phyloP scores from a whole-genome alignment of 2,329 filamentous ascomycete species.

The Hirsutella thompsonii region DNA sequence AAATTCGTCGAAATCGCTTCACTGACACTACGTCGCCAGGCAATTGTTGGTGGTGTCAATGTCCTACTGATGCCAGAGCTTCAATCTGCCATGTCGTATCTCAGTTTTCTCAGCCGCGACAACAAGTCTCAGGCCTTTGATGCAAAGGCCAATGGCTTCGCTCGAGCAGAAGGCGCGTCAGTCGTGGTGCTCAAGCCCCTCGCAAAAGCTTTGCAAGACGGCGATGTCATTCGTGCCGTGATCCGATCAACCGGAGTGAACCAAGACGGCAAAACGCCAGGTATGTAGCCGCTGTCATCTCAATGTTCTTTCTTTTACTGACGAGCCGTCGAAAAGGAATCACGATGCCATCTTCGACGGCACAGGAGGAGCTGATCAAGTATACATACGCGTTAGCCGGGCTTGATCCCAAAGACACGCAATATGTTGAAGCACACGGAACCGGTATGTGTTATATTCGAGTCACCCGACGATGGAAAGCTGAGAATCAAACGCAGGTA shows the following conservation, averaged over 20 bases:
- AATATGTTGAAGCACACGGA: constrained; percentile 37
- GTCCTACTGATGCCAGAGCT: too few species aligned
- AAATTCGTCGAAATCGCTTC: too few species aligned
- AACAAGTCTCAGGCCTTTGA: constrained; percentile 29
- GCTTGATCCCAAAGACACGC: constrained; percentile 15
- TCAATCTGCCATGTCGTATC: too few species aligned
- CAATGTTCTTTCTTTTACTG: background rate
- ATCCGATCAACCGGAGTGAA: constrained; percentile 38
- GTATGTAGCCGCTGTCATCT: too few species aligned
- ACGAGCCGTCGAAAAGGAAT: constrained; percentile 25
- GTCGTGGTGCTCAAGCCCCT: constrained; percentile 44
- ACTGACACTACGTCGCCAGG: too few species aligned
- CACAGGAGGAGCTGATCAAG: constrained; percentile 29
- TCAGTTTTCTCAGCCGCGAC: too few species aligned
- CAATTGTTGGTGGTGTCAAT: too few species aligned
- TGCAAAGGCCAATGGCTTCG: constrained; percentile 34
- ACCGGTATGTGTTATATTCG: too few species aligned
- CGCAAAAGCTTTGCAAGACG: constrained; percentile 37
- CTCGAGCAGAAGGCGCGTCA: constrained; percentile 44
- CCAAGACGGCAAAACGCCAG: constrained; percentile 36
- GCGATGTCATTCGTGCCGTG: constrained; percentile 38
- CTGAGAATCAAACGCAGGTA: too few species aligned
- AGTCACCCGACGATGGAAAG: too few species aligned
- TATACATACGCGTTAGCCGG: constrained; percentile 18
- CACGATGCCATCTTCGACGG: constrained; percentile 37